A percentile compares a stretch with the other conserved stretches of the same genome.
Conservation (phyloP, 2,329 filamentous ascomycete genomes). For the Apiospora koreana region DNA sequence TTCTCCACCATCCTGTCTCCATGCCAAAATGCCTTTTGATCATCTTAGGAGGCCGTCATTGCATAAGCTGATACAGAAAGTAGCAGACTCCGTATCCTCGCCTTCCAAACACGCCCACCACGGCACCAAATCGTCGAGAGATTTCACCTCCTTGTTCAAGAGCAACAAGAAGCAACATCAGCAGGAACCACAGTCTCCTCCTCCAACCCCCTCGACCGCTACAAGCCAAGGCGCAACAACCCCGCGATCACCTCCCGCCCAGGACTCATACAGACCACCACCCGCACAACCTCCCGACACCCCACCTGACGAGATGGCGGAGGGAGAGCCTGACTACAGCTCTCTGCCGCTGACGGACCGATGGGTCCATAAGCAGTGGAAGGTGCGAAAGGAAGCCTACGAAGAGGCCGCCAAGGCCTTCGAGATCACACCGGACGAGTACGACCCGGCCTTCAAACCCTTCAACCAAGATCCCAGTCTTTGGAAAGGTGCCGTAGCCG, state of each 20-base stretch:
- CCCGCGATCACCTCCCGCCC: background rate
- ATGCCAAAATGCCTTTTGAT: conserved; percentile 21
- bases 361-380: conserved; percentile 94
- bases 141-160: conserved; percentile 11
- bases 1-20: background rate
- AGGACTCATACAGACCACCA: background rate
- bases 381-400: conserved; percentile 92
- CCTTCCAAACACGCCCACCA: conserved; percentile 5
- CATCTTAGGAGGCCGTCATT: conserved; percentile 13
- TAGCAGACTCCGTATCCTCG: conserved; percentile 14
- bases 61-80: conserved; percentile 17
- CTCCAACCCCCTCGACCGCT: conserved; percentile 6
- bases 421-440: conserved; percentile 79
- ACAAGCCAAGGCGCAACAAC: background rate
- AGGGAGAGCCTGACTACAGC: conserved; percentile 81
- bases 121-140: conserved; percentile 1
- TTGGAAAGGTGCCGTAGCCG: conserved; percentile 90
- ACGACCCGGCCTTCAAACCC: conserved; percentile 81
- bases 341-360: conserved; percentile 76
- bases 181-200: background rate
- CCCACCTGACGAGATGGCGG: conserved; percentile 62
- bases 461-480: conserved; percentile 82
- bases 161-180: conserved; percentile 7
- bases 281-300: background rate
- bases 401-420: conserved; percentile 91